Evolutionary conservation across 1,284 basidiomycete genomes (phyloP).

Genomic region (Trichosporon asahii): DNA sequence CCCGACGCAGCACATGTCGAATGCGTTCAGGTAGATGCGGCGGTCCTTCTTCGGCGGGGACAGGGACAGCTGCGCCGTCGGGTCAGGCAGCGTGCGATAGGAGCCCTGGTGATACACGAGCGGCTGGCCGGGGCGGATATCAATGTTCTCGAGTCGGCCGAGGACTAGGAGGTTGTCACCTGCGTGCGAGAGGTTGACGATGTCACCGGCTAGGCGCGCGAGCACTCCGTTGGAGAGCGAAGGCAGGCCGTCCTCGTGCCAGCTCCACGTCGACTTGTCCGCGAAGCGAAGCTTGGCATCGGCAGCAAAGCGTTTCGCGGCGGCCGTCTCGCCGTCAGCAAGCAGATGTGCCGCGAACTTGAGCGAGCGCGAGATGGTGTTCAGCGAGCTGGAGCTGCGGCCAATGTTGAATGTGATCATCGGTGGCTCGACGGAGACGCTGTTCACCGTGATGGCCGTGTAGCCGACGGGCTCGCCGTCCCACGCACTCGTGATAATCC

Average conservation of each 20-base stretch:
- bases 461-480: conserved; percentile 20
- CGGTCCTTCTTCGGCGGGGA: neutral
- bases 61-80: neutral
- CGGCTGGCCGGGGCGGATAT: conserved; percentile 11
- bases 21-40: conserved; percentile 23
- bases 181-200: conserved; percentile 17
- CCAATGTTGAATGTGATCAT: conserved; percentile 25
- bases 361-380: conserved; percentile 18
- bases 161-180: conserved; percentile 24
- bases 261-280: conserved; percentile 16
- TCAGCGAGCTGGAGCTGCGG: conserved; percentile 13
- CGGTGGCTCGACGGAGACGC: conserved; percentile 20
- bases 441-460: conserved; percentile 24
- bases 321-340: conserved; percentile 6
- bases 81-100: conserved; percentile 13
- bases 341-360: conserved; percentile 20
- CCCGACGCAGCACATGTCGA: conserved; percentile 24
- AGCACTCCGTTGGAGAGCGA: conserved; percentile 9
- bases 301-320: conserved; percentile 15
- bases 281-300: conserved; percentile 16
- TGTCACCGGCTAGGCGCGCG: conserved; percentile 16
- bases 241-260: conserved; percentile 19
- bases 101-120: conserved; percentile 21
- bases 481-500: conserved; percentile 19
- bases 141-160: conserved; percentile 10